Evolutionary conservation across 495 filamentous ascomycete species (phyloP), one percentile per base, ranked within the genome.

Genomic region (Penicillium flavigenum): DNA sequence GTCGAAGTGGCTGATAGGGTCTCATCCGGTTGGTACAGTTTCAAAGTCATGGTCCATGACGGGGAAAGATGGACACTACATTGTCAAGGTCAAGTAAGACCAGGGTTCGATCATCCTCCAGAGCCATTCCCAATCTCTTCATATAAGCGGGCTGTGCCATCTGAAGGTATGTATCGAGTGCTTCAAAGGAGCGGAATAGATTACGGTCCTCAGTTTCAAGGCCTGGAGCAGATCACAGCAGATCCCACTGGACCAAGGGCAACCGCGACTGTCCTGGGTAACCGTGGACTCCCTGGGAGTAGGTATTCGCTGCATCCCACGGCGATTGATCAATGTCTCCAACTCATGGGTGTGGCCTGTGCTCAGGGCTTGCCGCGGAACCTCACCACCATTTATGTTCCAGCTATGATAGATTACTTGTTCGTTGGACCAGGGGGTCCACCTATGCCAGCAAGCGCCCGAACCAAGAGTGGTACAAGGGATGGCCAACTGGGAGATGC

Each of bases 1-100:
- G 56, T 56, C 2, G 59, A 60, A 7, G 55, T 79, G 4, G 76
- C 74, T 0, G 64, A 67, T 24, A 59, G 62, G 0, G 48, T 72
- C 0, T 66, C 78, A 41, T 72, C 69, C 3, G 34, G 63, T 12
- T 81, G 73, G 74, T 80, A 69, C 60, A 66, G 75, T 5, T 83
- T 83, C 54, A 58, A 62, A 4, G 67, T 82, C 20, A 45, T 63
- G 24, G 74, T 73, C 0, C 63, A 65, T 42, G 73, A 76, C 27
- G 72, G 67, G 0, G 47, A 51, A 12, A 44, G 51, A 2, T 81
- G 76, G 76, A 72, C 34, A 0, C 74, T 74, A 31, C 77, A 80
- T 50, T 79, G 76, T 27, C 45, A 55, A 12, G 79, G 79, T 1
- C 62, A 76, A 39, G 71, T 72, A 8, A 43, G 64, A 29, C 17